Base-by-base conservation (phyloP, 1,139 yeast genomes). In the Scheffersomyces insectosa region DNA sequence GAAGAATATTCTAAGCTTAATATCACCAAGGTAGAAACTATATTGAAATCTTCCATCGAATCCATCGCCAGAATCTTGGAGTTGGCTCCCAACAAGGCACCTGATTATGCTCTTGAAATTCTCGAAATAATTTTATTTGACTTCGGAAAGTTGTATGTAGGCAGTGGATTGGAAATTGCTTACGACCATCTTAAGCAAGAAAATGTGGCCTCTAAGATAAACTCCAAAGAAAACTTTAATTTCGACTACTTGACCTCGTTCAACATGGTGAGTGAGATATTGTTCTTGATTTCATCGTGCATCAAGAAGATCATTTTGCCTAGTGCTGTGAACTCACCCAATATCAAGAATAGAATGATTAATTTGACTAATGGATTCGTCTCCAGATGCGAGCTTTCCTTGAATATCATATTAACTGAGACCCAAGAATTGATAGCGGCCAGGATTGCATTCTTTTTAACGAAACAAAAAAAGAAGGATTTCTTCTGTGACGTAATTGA, bases 21-120 rank as follows among this genome's bases (percentile, higher is more conserved):
- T 32, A 56, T 82, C 11, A 58, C 67, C 12, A 68, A 73, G 33
- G 83, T 88, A 3, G 93, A 88, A 53, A 69, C 75, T 1, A 77
- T 88, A 45, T 68, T 90, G 36, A 83, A 83, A 51, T 79, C 88
- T 28, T 77, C 85, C 3, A 88, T 90, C 28, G 98, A 91, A 63
- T 78, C 93, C 1, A 72, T 89, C 5, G 86, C 95, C 3, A 74
- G 98, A 56, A 73, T 85, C 5, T 77, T 88, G 56, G 97, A 89
- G 56, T 66, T 91, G 41, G 75, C 83, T 1, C 88, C 95, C 1
- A 62, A 65, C 15, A 83, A 78, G 48, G 72, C 88, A 5, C 78
- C 86, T 3, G 84, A 80, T 38, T 80, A 83, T 55, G 79, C 90
- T 0, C 68, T 81, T 40, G 89, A 83, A 46, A 65, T 90, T 16